Conservation (phyloP, 2,329 filamentous ascomycete genomes). For the Apiospora kogelbergensis region DNA sequence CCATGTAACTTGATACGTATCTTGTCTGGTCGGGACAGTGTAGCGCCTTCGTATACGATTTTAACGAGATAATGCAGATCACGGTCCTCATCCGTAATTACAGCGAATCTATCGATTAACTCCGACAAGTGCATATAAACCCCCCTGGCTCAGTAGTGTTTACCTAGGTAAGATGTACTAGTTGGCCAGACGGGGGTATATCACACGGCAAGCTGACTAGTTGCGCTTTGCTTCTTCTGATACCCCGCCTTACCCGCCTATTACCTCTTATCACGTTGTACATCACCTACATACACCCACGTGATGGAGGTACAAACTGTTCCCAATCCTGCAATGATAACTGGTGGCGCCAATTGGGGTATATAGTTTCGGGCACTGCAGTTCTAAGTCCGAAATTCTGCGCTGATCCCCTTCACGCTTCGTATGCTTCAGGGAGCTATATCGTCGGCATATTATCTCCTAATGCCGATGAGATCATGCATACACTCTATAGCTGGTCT, state of each 20-base stretch:
- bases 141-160: neutral
- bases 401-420: neutral
- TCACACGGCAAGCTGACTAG: neutral
- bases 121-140: neutral
- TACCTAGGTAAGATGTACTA: neutral
- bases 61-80: neutral
- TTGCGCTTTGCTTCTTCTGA: neutral
- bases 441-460: neutral
- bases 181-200: neutral
- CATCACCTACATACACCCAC: neutral
- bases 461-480: slow-evolving; percentile 3
- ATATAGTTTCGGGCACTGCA: neutral
- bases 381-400: neutral
- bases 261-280: neutral
- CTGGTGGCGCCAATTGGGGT: neutral
- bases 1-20: neutral
- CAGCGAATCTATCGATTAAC: neutral
- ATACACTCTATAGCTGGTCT: neutral
- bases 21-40: neutral
- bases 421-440: neutral
- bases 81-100: neutral
- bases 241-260: neutral
- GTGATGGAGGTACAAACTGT: neutral
- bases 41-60: neutral
- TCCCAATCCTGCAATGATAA: neutral